Evolutionary conservation across 106 monocot species (phyloP).

Genomic region (Ottelia alismoides): DNA sequence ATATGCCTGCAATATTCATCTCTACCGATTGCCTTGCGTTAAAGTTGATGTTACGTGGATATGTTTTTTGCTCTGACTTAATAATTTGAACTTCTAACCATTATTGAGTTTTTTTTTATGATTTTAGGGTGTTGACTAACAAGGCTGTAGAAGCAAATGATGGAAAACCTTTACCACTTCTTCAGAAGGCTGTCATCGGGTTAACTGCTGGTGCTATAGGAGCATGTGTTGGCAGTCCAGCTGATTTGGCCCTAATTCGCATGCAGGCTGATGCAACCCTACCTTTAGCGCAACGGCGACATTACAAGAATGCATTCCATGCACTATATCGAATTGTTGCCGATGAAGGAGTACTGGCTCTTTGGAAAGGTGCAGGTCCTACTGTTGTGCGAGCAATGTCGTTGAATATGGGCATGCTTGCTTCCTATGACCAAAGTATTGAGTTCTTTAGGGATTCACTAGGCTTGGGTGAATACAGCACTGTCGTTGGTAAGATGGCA

Average conservation of each 20-base stretch:
- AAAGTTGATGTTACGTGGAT: no score
- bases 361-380: constrained; percentile 90
- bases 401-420: constrained; percentile 95
- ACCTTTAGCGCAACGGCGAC: constrained; percentile 52
- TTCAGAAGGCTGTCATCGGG: constrained; percentile 78
- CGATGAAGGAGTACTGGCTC: constrained; percentile 71
- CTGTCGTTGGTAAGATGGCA: no score
- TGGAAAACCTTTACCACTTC: constrained; percentile 66
- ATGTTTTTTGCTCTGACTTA: no score
- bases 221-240: constrained; percentile 68
- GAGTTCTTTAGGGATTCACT: constrained; percentile 77
- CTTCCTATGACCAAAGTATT: constrained; percentile 84
- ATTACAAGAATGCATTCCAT: constrained; percentile 79
- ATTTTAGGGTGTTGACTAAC: constrained; percentile 53
- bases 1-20: no score
- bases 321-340: constrained; percentile 57
- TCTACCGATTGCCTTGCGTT: no score
- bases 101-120: no score
- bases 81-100: no score
- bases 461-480: no score
- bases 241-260: constrained; percentile 82
- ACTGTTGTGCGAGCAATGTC: constrained; percentile 87
- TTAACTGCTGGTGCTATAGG: constrained; percentile 90
- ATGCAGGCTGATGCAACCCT: constrained; percentile 96
- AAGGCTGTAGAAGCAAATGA: constrained; percentile 85